phyloP scores from a whole-genome alignment of 352 stramenopile genomes.

The Phytopythium boreale region DNA sequence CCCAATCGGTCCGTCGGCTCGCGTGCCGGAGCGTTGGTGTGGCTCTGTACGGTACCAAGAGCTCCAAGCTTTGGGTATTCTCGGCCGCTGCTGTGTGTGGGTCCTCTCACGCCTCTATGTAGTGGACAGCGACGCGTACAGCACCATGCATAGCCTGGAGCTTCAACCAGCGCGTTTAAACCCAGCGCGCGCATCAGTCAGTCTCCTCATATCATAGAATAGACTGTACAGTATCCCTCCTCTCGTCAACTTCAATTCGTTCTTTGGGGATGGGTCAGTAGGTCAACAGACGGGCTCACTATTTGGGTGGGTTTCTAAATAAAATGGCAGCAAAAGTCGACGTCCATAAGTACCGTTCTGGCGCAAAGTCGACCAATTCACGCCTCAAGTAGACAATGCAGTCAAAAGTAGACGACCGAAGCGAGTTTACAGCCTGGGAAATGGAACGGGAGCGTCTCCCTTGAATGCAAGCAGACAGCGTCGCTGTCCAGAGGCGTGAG shows the following conservation, averaged over 20 bases:
- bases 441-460: background rate
- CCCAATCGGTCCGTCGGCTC: background rate
- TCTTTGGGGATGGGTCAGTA: background rate
- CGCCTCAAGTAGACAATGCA: background rate
- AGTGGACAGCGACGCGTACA: no score
- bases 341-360: background rate
- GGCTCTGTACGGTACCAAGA: no score
- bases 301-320: background rate
- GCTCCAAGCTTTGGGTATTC: no score
- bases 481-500: no score
- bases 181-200: background rate
- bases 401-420: background rate
- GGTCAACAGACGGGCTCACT: background rate
- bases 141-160: no score
- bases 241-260: slow-evolving; percentile 7
- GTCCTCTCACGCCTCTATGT: no score
- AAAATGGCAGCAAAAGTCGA: background rate
- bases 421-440: slow-evolving; percentile 1
- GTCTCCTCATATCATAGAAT: background rate
- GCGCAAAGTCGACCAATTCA: background rate
- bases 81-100: no score
- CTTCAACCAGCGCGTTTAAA: background rate
- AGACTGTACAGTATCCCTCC: background rate
- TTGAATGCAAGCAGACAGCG: no score
- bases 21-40: no score